phyloP scores from a whole-genome alignment of 2,329 filamentous ascomycete species.

The Aureobasidium uvarum region DNA sequence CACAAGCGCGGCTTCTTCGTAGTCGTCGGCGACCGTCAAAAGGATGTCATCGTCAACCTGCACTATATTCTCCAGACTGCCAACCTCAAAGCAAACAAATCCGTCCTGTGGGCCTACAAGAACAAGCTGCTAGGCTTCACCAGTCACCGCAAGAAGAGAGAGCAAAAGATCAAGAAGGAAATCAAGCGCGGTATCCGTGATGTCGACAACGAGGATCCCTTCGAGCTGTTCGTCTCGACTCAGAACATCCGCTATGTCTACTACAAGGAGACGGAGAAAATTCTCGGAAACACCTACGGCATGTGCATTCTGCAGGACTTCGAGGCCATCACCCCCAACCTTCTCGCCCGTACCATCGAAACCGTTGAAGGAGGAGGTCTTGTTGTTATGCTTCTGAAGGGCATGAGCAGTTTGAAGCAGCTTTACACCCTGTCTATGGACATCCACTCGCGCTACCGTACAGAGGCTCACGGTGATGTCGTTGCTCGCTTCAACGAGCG shows the following conservation, averaged over 20 bases:
- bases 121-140: slow-evolving; percentile 94
- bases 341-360: slow-evolving; percentile 90
- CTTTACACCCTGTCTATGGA: slow-evolving; percentile 98
- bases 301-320: slow-evolving; percentile 99
- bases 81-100: slow-evolving; percentile 93
- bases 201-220: slow-evolving; percentile 87
- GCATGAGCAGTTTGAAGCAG: slow-evolving; percentile 96
- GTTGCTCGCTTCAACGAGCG: slow-evolving; percentile 96
- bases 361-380: slow-evolving; percentile 95
- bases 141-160: slow-evolving; percentile 95
- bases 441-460: slow-evolving; percentile 92
- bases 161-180: slow-evolving; percentile 97
- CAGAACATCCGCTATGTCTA: slow-evolving; percentile 98
- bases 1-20: slow-evolving; percentile 99
- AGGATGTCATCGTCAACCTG: slow-evolving; percentile 93
- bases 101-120: slow-evolving; percentile 97
- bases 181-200: slow-evolving; percentile 93
- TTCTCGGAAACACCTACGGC: slow-evolving; percentile 94
- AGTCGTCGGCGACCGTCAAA: slow-evolving; percentile 87
- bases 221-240: slow-evolving; percentile 94
- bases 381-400: slow-evolving; percentile 86
- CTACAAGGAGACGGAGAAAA: slow-evolving; percentile 99
- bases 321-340: slow-evolving; percentile 95
- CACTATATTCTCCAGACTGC: slow-evolving; percentile 90
- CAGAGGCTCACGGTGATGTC: slow-evolving; percentile 93